Evolutionary conservation across 2,329 filamentous ascomycete genomes (phyloP).

Genomic region (Calonectria ilicicola): DNA sequence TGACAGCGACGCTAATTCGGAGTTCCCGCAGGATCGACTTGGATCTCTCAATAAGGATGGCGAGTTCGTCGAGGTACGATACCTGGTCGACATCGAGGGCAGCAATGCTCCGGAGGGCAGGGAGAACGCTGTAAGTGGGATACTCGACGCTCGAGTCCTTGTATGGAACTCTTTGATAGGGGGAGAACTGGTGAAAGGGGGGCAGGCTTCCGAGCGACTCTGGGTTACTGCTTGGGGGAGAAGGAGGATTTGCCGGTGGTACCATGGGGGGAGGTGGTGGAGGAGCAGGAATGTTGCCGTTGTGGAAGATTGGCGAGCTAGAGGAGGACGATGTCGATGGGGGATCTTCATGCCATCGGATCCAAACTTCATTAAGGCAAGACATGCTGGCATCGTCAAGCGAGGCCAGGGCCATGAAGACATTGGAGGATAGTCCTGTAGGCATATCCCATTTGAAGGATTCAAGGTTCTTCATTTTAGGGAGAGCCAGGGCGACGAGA

Average conservation of each 20-base stretch:
- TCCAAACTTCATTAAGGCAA: constrained; percentile 26
- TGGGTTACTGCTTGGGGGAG: constrained; percentile 23
- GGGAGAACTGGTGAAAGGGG: constrained; percentile 6
- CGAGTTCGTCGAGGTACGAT: constrained; percentile 28
- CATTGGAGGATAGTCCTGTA: constrained; percentile 27
- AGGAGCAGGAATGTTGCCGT: constrained; percentile 21
- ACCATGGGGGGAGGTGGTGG: constrained; percentile 5
- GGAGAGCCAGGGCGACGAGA: constrained; percentile 25
- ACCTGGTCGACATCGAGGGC: constrained; percentile 26
- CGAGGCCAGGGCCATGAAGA: constrained; percentile 29
- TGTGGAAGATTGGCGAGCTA: constrained; percentile 25
- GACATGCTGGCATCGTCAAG: constrained; percentile 16
- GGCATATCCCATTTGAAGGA: constrained; percentile 32
- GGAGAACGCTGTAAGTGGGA: constrained; percentile 28
- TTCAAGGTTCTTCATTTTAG: constrained; percentile 30
- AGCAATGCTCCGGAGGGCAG: constrained; percentile 23
- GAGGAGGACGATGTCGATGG: constrained; percentile 17
- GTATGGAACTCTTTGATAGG: constrained; percentile 18
- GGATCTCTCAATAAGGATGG: constrained; percentile 25
- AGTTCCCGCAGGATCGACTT: constrained; percentile 22
- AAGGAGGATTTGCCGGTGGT: constrained; percentile 17
- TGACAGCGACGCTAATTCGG: constrained; percentile 23
- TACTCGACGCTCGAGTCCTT: constrained; percentile 16
- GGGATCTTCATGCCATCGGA: constrained; percentile 24
- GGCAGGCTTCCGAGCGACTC: constrained; percentile 20